A percentile compares a stretch with the other conserved stretches of the same genome.
Evolutionary conservation across 129 eudicot species (phyloP).

Genomic region (Calendula officinalis): DNA sequence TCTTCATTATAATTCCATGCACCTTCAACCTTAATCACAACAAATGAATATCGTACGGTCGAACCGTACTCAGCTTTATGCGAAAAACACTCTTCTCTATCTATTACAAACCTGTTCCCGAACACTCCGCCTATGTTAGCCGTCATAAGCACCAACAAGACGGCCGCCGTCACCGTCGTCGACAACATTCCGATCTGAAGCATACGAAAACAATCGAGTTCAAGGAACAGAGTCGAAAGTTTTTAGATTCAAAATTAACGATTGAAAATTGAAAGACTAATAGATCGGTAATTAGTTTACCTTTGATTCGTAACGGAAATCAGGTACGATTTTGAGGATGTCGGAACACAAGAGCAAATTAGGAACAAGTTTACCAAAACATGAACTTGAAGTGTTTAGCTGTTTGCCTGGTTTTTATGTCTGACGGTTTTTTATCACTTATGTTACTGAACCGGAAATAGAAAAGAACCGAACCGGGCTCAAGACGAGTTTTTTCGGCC

Average conservation of each 20-base stretch:
- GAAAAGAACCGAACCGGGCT: too few relatives aligned
- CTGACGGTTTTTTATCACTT: too few relatives aligned
- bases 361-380: conserved; percentile 10
- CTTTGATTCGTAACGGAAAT: conserved; percentile 13
- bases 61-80: conserved; percentile 77
- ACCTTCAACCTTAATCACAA: conserved; percentile 80
- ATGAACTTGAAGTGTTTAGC: background rate
- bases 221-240: background rate
- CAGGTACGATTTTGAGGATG: conserved; percentile 16
- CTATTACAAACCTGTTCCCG: conserved; percentile 82
- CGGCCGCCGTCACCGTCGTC: conserved; percentile 22
- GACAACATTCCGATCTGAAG: conserved; percentile 39
- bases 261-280: background rate
- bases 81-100: conserved; percentile 79
- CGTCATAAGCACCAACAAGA: conserved; percentile 26
- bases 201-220: conserved; percentile 14
- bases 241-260: background rate
- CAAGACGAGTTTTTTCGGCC: too few relatives aligned
- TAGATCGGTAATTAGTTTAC: conserved; percentile 2
- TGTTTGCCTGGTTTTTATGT: background rate
- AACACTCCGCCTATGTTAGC: conserved; percentile 39
- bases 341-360: conserved; percentile 15
- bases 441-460: too few relatives aligned
- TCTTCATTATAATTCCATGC: conserved; percentile 71
- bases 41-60: conserved; percentile 72